phyloP scores from a whole-genome alignment of 2,329 filamentous ascomycete genomes.

The Dactylellina haptotyla region DNA sequence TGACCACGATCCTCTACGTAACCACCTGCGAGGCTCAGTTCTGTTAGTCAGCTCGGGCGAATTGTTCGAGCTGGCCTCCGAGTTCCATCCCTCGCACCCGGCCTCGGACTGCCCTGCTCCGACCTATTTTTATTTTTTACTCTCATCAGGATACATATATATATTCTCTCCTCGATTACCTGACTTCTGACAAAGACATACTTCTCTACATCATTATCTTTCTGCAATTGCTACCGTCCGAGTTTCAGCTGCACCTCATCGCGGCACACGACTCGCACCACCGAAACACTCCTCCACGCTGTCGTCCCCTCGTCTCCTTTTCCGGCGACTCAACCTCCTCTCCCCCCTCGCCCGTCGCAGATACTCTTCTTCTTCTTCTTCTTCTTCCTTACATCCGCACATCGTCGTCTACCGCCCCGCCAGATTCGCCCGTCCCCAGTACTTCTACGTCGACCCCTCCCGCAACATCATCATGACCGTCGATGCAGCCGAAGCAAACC shows the following conservation, averaged over 20 bases:
- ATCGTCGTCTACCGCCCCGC: slow-evolving; percentile 27
- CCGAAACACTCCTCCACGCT: slow-evolving; percentile 21
- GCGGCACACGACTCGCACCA: too few species aligned
- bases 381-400: neutral
- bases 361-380: neutral
- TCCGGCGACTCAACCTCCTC: slow-evolving; percentile 37
- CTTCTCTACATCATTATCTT: neutral
- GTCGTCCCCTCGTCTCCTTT: slow-evolving; percentile 16
- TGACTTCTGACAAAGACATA: neutral
- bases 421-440: slow-evolving; percentile 13
- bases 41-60: too few species aligned
- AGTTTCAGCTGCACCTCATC: neutral
- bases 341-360: neutral
- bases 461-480: slow-evolving; percentile 41
- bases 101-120: too few species aligned
- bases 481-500: slow-evolving; percentile 24
- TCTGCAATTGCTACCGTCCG: neutral
- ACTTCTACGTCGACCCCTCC: slow-evolving; percentile 38
- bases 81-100: neutral
- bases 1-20: neutral
- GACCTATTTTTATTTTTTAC: too few species aligned
- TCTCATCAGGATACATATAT: neutral
- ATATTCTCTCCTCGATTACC: too few species aligned
- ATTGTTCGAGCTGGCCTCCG: neutral
- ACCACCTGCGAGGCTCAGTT: too few species aligned